A percentile compares a stretch with the other conserved stretches of the same genome.
These are phyloP conservation scores for Elsinoe australis DNA, from an alignment of 2,329 filamentous ascomycete genomes.

Conservation along the genomic window DNA sequence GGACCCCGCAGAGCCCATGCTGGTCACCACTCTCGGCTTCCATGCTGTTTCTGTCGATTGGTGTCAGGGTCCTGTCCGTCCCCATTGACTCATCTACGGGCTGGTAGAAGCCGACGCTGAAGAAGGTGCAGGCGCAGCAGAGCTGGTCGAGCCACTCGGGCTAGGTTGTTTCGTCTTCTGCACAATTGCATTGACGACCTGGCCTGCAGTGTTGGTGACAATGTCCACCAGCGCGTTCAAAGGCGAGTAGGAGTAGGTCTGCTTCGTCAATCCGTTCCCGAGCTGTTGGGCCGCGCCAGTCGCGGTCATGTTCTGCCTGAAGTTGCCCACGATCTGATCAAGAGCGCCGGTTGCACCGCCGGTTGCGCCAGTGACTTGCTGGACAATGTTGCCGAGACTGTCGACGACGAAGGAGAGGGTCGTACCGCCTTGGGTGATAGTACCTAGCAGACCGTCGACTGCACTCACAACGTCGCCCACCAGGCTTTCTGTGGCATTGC, in stretches of 20 bases:
- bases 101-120: slow-evolving; percentile 1
- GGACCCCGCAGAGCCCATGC: no score
- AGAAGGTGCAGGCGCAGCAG: background rate
- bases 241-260: slow-evolving; percentile 46
- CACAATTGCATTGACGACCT: slow-evolving; percentile 47
- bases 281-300: slow-evolving; percentile 28
- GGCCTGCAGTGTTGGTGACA: slow-evolving; percentile 48
- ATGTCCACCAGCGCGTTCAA: slow-evolving; percentile 49
- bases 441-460: slow-evolving; percentile 53
- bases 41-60: slow-evolving; percentile 11
- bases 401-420: slow-evolving; percentile 46
- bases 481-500: slow-evolving; percentile 29
- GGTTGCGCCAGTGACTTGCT: slow-evolving; percentile 46
- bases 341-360: slow-evolving; percentile 35
- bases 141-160: background rate
- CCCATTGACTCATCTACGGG: background rate
- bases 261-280: slow-evolving; percentile 39
- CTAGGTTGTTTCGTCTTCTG: slow-evolving; percentile 22
- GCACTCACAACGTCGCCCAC: slow-evolving; percentile 50
- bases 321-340: slow-evolving; percentile 47
- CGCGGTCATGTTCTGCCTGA: slow-evolving; percentile 51
- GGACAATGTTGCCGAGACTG: slow-evolving; percentile 57
- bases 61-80: background rate
- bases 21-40: no score
- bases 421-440: slow-evolving; percentile 46